phyloP scores from a whole-genome alignment of 805 yeast genomes.

The Blastobotrys terrestris region DNA sequence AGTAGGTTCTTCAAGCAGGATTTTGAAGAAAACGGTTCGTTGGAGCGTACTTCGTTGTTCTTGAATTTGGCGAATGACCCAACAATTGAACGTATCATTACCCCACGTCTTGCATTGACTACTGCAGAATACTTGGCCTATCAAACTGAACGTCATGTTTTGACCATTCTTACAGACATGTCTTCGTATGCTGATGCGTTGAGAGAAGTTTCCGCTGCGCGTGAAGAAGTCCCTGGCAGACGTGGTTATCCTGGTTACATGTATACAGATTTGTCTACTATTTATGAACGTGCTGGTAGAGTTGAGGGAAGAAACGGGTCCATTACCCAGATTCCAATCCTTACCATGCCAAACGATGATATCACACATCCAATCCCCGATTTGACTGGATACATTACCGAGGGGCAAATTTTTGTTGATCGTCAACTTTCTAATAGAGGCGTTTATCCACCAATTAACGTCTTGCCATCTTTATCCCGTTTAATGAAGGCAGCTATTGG shows the following conservation, averaged over 20 bases:
- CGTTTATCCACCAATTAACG: slow-evolving; percentile 98
- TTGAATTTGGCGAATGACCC: slow-evolving; percentile 98
- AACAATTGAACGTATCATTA: slow-evolving; percentile 97
- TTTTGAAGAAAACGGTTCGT: slow-evolving; percentile 97
- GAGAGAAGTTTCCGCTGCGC: slow-evolving; percentile 99
- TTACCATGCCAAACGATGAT: slow-evolving; percentile 99
- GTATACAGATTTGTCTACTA: slow-evolving; percentile 99
- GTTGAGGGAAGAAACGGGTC: slow-evolving; percentile 99
- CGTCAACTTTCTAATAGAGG: slow-evolving; percentile 96
- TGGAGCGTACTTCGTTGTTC: slow-evolving; percentile 95
- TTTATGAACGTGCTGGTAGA: slow-evolving; percentile 99
- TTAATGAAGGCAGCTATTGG: slow-evolving; percentile 99
- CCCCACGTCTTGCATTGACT: slow-evolving; percentile 97
- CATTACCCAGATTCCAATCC: slow-evolving; percentile 96
- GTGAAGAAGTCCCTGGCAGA: slow-evolving; percentile 99
- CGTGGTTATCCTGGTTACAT: slow-evolving; percentile 99
- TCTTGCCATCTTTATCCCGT: slow-evolving; percentile 93
- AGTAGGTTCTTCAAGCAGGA: slow-evolving; percentile 98
- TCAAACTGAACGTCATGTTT: slow-evolving; percentile 98
- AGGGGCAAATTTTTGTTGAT: slow-evolving; percentile 97
- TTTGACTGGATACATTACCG: slow-evolving; percentile 98
- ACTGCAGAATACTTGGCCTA: slow-evolving; percentile 98
- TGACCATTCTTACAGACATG: slow-evolving; percentile 98
- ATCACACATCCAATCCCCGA: slow-evolving; percentile 99
- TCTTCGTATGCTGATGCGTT: slow-evolving; percentile 99